phyloP scores from a whole-genome alignment of 768 basidiomycete species.

The Mrakia gelida region DNA sequence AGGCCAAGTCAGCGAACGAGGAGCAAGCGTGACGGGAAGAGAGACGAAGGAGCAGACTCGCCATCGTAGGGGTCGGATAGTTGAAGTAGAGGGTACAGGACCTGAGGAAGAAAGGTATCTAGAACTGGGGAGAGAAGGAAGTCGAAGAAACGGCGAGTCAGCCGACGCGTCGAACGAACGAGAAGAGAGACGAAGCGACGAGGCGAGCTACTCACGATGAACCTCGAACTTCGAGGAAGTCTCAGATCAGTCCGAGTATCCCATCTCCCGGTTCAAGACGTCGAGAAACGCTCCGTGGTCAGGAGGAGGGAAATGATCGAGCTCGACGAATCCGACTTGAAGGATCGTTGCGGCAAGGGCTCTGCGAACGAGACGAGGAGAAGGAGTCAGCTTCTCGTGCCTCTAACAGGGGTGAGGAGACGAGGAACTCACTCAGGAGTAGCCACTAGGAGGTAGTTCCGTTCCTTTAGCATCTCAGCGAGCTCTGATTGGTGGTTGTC shows the following conservation, averaged over 20 bases:
- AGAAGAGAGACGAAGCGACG: too few species aligned
- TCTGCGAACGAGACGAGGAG: background rate
- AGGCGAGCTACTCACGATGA: too few species aligned
- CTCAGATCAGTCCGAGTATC: background rate
- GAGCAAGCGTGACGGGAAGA: too few species aligned
- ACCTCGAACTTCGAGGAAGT: too few species aligned
- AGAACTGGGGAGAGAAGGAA: too few species aligned
- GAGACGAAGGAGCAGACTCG: too few species aligned
- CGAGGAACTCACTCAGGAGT: conserved; percentile 55
- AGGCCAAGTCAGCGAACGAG: too few species aligned
- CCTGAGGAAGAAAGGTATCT: too few species aligned
- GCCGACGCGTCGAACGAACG: too few species aligned
- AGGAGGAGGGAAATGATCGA: background rate
- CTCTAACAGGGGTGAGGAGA: background rate
- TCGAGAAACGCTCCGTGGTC: background rate
- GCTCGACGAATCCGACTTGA: background rate
- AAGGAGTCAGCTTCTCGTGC: background rate
- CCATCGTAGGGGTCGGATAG: too few species aligned
- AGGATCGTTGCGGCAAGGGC: background rate
- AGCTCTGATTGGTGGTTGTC: conserved; percentile 93
- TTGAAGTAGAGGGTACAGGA: too few species aligned
- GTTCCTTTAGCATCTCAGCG: conserved; percentile 61
- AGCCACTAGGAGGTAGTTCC: conserved; percentile 58
- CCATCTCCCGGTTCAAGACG: background rate
- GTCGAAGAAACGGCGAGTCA: too few species aligned